phyloP scores from a whole-genome alignment of 2,329 filamentous ascomycete species.

The Neofusicoccum kwambonambiense region DNA sequence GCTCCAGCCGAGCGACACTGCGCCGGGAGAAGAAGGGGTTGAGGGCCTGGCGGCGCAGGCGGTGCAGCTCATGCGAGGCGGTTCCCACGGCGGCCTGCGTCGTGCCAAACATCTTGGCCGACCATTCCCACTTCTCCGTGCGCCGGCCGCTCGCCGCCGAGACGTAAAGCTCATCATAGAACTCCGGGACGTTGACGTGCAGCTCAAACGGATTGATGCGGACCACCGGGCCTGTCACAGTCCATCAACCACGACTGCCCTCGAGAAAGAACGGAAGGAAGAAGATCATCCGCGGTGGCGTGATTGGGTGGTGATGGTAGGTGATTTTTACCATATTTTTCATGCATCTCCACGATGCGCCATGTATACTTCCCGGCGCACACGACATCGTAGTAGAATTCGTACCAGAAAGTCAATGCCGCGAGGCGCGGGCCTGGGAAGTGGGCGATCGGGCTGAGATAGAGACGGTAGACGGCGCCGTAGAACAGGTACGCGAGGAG shows the following conservation, averaged over 20 bases:
- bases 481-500: neutral
- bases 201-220: constrained; percentile 26
- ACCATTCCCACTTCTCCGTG: constrained; percentile 26
- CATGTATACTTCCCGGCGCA: constrained; percentile 18
- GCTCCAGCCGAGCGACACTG: constrained; percentile 23
- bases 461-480: constrained; percentile 20
- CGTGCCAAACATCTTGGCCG: constrained; percentile 29
- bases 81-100: constrained; percentile 26
- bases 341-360: constrained; percentile 21
- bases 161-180: constrained; percentile 34
- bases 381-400: constrained; percentile 24
- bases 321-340: constrained; percentile 20
- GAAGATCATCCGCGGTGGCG: neutral
- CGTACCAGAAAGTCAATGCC: constrained; percentile 23
- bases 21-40: constrained; percentile 37
- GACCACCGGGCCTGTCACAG: constrained; percentile 24
- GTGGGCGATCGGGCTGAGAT: constrained; percentile 8
- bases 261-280: neutral
- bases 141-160: constrained; percentile 24
- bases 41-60: constrained; percentile 30
- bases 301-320: neutral
- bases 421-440: constrained; percentile 23
- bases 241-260: neutral
- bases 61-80: constrained; percentile 32
- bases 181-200: constrained; percentile 25